Evolutionary conservation across 78 protist genomes (phyloP).

Genomic region (Dictyostelium citrinum): DNA sequence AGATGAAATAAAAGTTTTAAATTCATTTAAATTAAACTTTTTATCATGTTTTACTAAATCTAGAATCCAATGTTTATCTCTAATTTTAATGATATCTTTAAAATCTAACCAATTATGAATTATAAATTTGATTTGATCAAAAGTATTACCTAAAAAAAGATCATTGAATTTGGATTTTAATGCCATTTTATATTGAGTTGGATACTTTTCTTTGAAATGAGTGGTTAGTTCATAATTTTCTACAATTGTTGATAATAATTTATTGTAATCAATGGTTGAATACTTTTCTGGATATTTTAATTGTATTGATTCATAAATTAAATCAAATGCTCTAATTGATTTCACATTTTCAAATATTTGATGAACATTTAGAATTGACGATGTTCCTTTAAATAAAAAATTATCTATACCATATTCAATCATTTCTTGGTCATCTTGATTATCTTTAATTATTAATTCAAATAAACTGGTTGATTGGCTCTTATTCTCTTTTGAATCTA

Average conservation of each 20-base stretch:
- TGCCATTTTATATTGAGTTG: neutral
- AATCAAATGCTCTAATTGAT: neutral
- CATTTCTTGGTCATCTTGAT: neutral
- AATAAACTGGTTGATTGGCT: neutral
- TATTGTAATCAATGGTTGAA: neutral
- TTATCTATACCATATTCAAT: neutral
- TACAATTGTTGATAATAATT: neutral
- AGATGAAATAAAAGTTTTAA: neutral
- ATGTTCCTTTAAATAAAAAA: neutral
- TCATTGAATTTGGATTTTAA: neutral
- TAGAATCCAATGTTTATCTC: neutral
- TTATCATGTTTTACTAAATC: neutral
- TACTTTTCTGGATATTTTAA: neutral
- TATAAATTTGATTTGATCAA: neutral
- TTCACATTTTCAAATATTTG: neutral
- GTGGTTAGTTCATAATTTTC: neutral
- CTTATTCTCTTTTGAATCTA: neutral
- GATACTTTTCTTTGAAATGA: neutral
- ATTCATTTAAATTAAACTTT: neutral
- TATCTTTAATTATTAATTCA: neutral
- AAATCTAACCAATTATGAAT: neutral
- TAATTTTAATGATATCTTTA: neutral
- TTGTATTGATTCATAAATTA: neutral
- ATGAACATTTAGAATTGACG: too few relatives aligned
- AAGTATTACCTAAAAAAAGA: neutral